phyloP scores from a whole-genome alignment of 306 rosid genomes.

The Hylodesmum podocarpum region DNA sequence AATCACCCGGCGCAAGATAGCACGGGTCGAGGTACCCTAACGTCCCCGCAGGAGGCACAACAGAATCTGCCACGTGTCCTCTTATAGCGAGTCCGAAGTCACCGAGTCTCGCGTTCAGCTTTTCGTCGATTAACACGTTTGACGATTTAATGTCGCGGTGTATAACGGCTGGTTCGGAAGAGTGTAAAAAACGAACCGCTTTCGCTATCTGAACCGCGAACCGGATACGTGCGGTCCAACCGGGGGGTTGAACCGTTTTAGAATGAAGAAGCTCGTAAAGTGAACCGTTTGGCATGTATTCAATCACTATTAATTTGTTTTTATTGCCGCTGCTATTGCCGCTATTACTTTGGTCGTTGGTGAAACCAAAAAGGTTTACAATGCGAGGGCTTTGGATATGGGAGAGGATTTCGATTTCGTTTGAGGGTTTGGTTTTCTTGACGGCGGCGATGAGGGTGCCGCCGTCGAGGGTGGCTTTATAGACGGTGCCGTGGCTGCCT shows the following conservation, averaged over 20 bases:
- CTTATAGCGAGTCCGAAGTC: constrained; percentile 69
- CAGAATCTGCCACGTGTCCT: constrained; percentile 59
- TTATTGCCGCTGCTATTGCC: neutral
- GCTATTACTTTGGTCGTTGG: constrained; percentile 16
- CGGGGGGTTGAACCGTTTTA: constrained; percentile 37
- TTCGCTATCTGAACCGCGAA: constrained; percentile 56
- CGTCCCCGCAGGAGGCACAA: constrained; percentile 72
- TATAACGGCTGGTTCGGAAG: constrained; percentile 60
- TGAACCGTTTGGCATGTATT: constrained; percentile 70
- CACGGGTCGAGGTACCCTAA: constrained; percentile 75
- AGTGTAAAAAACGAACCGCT: constrained; percentile 50
- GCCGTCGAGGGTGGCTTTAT: constrained; percentile 57
- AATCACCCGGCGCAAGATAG: constrained; percentile 67
- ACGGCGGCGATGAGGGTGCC: constrained; percentile 66
- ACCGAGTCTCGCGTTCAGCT: constrained; percentile 54
- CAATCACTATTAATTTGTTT: constrained; percentile 52
- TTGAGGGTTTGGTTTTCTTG: constrained; percentile 45
- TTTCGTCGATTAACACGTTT: constrained; percentile 57
- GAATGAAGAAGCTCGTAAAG: constrained; percentile 56
- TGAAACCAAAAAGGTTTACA: constrained; percentile 62
- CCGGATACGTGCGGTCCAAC: constrained; percentile 50
- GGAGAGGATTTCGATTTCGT: constrained; percentile 72
- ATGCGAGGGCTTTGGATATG: constrained; percentile 41
- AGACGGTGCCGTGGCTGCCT: constrained; percentile 72
- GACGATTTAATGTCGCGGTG: constrained; percentile 77